Evolutionary conservation across 2,329 filamentous ascomycete genomes (phyloP), one percentile per base, ranked within the genome.

Genomic region (Talaromyces sp.): DNA sequence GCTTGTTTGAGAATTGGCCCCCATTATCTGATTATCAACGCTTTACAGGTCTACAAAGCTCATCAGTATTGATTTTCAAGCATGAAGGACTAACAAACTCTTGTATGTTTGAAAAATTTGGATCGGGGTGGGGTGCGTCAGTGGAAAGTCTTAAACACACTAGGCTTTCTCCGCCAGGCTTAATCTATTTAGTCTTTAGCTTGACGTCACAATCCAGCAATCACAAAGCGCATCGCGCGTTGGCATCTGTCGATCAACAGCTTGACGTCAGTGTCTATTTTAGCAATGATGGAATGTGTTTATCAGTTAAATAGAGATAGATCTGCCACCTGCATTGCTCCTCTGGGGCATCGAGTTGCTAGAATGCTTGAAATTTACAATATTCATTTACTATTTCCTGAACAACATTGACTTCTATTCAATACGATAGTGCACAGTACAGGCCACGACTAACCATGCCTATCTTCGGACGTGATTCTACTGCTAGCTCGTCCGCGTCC

Each of bases 401-500:
- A 16, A 39, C 16, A 2, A n/a, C 10, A 17, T 11, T 19, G 36
- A 39, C 4, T 16, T 7, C 20, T 39, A 17, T 6, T 19, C 16
- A 19, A 20, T 20, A 6, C 35, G 6, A 17, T 13, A 24, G 19
- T 42, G n/a, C 29, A 29, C 13, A 11, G 11, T 19, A 19, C 16
- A 17, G n/a, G 5, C 13, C 36, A 39, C 9, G 19, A 39, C 36
- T 17, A 27, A 24, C 17, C 19, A 66, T 66, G 64, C 57, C 64
- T 41, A 52, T 66, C 45, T 66, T 66, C 46, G 55, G 58, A 30
- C 62, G 60, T 35, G 45, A 56, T 47, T 58, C 64, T 2, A 52
- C 64, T 35, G 51, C 62, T 44, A 57, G 67, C 51, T 62, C 62
- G 22, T 62, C 62, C 10, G 60, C 53, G 24, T 49, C 59, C 35